phyloP scores from a whole-genome alignment of 192 early-diverging fungal genomes.

The Coemansia sp. region DNA sequence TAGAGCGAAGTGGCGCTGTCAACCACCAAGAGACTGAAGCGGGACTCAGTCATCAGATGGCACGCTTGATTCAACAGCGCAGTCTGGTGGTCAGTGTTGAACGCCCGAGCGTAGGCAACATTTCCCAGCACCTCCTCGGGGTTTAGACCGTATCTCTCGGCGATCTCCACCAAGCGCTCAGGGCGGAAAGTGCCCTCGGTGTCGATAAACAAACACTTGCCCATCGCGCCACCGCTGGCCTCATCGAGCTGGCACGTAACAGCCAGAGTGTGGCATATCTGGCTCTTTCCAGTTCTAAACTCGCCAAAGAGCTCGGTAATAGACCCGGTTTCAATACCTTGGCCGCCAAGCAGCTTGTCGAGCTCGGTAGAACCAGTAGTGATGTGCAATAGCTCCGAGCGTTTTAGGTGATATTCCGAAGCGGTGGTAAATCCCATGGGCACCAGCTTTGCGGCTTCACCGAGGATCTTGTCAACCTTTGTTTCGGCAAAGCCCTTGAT shows the following conservation, averaged over 20 bases:
- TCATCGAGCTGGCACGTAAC: slow-evolving; percentile 95
- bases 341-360: slow-evolving; percentile 89
- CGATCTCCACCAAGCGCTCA: slow-evolving; percentile 80
- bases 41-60: slow-evolving; percentile 87
- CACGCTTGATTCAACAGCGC: slow-evolving; percentile 83
- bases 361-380: slow-evolving; percentile 91
- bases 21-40: slow-evolving; percentile 86
- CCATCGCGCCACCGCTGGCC: slow-evolving; percentile 89
- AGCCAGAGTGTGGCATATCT: slow-evolving; percentile 93
- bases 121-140: slow-evolving; percentile 91
- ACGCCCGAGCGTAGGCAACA: slow-evolving; percentile 91
- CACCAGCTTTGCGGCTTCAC: slow-evolving; percentile 90
- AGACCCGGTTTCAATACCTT: slow-evolving; percentile 92
- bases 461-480: slow-evolving; percentile 93
- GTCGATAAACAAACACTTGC: slow-evolving; percentile 96
- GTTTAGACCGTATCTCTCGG: slow-evolving; percentile 82
- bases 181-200: slow-evolving; percentile 98
- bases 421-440: slow-evolving; percentile 97
- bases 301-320: slow-evolving; percentile 99
- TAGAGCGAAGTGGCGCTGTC: slow-evolving; percentile 94
- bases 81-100: slow-evolving; percentile 95
- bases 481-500: slow-evolving; percentile 96
- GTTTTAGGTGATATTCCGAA: slow-evolving; percentile 83
- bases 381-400: slow-evolving; percentile 80
- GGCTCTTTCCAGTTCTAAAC: slow-evolving; percentile 97